phyloP scores from a whole-genome alignment of 306 rosid species.

The Fragaria ananassa region DNA sequence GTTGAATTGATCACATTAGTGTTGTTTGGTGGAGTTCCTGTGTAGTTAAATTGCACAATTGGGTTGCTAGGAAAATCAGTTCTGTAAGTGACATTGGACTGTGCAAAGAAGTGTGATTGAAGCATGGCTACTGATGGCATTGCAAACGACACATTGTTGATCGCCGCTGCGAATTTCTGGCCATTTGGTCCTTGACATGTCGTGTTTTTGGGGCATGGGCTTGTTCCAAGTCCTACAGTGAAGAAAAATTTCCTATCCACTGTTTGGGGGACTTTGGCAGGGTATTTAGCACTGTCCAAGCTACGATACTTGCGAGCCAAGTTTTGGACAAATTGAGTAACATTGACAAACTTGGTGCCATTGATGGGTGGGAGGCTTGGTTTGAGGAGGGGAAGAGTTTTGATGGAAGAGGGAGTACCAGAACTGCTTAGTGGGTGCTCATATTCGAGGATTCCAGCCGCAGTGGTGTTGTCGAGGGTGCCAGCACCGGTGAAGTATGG shows the following conservation, averaged over 20 bases:
- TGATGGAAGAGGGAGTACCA: not conserved
- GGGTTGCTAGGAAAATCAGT: slow-evolving; percentile 64
- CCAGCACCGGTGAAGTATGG: slow-evolving; percentile 65
- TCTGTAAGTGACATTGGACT: slow-evolving; percentile 49
- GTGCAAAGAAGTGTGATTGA: slow-evolving; percentile 48
- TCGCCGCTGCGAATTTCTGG: slow-evolving; percentile 58
- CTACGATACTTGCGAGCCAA: slow-evolving; percentile 45
- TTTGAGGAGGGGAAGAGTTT: slow-evolving; percentile 32
- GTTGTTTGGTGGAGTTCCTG: slow-evolving; percentile 73
- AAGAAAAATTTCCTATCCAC: slow-evolving; percentile 58
- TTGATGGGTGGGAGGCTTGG: slow-evolving; percentile 68
- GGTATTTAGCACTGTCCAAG: slow-evolving; percentile 50
- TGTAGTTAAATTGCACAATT: slow-evolving; percentile 51
- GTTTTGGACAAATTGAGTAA: slow-evolving; percentile 55
- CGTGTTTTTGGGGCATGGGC: slow-evolving; percentile 61
- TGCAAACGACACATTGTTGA: slow-evolving; percentile 68
- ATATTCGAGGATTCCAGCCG: slow-evolving; percentile 60
- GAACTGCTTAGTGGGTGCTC: slow-evolving; percentile 20
- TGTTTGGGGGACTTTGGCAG: slow-evolving; percentile 60
- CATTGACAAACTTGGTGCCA: slow-evolving; percentile 60
- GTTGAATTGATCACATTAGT: slow-evolving; percentile 59
- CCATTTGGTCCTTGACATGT: slow-evolving; percentile 86
- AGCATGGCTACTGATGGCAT: slow-evolving; percentile 67
- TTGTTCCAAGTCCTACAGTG: slow-evolving; percentile 69
- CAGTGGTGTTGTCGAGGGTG: slow-evolving; percentile 67